These are phyloP conservation scores for Erythrophleum ivorense DNA, from an alignment of 331 rosid genomes.

Conservation along the genomic window DNA sequence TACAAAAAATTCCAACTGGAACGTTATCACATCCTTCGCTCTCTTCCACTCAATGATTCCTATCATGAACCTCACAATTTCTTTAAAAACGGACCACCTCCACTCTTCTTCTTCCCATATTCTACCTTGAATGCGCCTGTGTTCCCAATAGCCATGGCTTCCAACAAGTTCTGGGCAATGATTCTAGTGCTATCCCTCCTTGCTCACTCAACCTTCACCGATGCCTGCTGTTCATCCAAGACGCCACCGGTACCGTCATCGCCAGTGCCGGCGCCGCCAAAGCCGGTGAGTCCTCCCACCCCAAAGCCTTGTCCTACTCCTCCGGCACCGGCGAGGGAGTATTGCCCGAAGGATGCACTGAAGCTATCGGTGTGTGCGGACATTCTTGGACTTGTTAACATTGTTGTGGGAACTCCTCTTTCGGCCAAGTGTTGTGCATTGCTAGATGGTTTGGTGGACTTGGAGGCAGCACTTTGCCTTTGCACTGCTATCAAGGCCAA, in stretches of 20 bases:
- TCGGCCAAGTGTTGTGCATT: constrained; percentile 69
- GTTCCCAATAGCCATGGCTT: constrained; percentile 53
- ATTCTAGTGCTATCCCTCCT: constrained; percentile 59
- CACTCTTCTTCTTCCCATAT: not conserved
- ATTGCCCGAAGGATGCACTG: constrained; percentile 75
- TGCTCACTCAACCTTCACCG: constrained; percentile 52
- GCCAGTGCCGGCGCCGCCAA: no score
- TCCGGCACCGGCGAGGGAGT: not conserved
- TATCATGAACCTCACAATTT: constrained; percentile 46
- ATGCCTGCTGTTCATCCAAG: constrained; percentile 44
- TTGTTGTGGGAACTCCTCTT: constrained; percentile 57
- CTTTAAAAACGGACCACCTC: constrained; percentile 47
- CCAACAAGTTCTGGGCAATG: constrained; percentile 50
- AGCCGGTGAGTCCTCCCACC: not conserved
- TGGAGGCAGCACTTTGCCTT: constrained; percentile 77
- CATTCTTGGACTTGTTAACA: constrained; percentile 56
- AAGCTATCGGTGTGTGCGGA: constrained; percentile 73
- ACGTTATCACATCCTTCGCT: constrained; percentile 48
- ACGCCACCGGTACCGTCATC: no score
- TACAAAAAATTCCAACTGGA: constrained; percentile 54
- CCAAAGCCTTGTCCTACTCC: not conserved
- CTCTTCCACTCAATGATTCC: constrained; percentile 61
- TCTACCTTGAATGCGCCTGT: constrained; percentile 1
- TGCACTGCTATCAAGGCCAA: constrained; percentile 86
- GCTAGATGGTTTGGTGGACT: constrained; percentile 63